Evolutionary conservation across 305 asterid species (phyloP), one percentile per base, ranked within the genome.

Genomic region (Striga hermonthica): DNA sequence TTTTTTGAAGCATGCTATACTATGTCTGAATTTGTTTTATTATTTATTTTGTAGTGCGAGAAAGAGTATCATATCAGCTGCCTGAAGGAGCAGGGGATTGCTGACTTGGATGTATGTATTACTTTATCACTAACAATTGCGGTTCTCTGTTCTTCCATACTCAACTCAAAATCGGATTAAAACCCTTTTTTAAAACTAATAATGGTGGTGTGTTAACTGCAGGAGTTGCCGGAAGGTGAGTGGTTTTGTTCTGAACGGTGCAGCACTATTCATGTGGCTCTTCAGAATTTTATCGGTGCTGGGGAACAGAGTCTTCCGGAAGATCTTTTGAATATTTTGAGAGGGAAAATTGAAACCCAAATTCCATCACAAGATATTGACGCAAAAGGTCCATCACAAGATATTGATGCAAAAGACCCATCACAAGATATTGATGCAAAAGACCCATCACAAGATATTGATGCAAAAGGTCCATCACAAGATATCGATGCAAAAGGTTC

Each of bases 31-130:
- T 76, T 66, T 22, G 31, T 22, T 70, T 78, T 41, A 5, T 5
- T 5, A 1, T 10, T 6, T 41, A 6, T 41, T 7, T 41, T 8
- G 74, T 71, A 90, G 97, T 94, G 96, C 73, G 97, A 94, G 76
- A 88, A 79, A 69, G 96, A 94, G 74, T 88, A 86, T 68, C 99
- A 94, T 64, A 84, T 90, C 61, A 87, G 93, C 60, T 94, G 97
- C 75, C 76, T 94, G 75, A 85, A 79, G 84, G 95, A 85, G 82
- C 73, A 80, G 71, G 72, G 75, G 54, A 81, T 83, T 67, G 95
- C 73, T 58, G 91, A 88, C 75, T 72, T 88, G 39, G 78, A 93
- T 91, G 97, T 91, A 62, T 31, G 79, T 49, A 35, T 54, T 1
- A 62, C 69, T 38, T 37, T 71, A 39, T 67, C 15, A 58, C 45